Evolutionary conservation across 2,329 filamentous ascomycete species (phyloP).

Genomic region (Tolypocladium album): DNA sequence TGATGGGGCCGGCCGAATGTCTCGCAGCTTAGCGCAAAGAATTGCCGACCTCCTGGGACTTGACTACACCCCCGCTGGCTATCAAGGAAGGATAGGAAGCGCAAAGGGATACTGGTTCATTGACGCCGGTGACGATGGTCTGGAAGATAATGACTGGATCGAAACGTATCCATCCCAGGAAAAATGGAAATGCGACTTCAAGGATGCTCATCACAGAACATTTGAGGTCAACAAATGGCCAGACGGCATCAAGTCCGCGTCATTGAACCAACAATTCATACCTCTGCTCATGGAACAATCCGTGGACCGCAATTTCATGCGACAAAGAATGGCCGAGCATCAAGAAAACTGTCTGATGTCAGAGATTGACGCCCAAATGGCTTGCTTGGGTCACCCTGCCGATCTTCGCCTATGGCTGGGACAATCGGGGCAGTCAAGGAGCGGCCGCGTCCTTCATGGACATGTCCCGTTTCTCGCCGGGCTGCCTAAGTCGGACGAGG

Average conservation of each 20-base stretch:
- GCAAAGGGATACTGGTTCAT: slow-evolving; percentile 70
- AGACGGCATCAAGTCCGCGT: slow-evolving; percentile 28
- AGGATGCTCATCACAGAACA: slow-evolving; percentile 41
- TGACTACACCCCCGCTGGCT: slow-evolving; percentile 45
- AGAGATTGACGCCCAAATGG: slow-evolving; percentile 41
- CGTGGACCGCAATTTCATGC: slow-evolving; percentile 31
- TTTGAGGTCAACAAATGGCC: slow-evolving; percentile 49
- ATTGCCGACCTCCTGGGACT: slow-evolving; percentile 42
- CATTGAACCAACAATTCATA: slow-evolving; percentile 58
- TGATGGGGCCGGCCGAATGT: slow-evolving; percentile 57
- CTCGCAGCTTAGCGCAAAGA: slow-evolving; percentile 41
- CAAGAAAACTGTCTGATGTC: slow-evolving; percentile 37
- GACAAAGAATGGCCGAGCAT: slow-evolving; percentile 33
- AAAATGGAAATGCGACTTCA: slow-evolving; percentile 50
- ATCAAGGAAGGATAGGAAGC: slow-evolving; percentile 60
- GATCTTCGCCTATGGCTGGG: slow-evolving; percentile 44
- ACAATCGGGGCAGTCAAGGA: slow-evolving; percentile 21
- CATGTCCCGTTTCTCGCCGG: slow-evolving; percentile 35
- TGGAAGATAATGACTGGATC: slow-evolving; percentile 47
- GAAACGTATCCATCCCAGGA: slow-evolving; percentile 54
- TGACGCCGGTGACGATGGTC: slow-evolving; percentile 33
- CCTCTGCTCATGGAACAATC: slow-evolving; percentile 55
- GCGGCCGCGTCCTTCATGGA: slow-evolving; percentile 26
- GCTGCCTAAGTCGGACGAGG: slow-evolving; percentile 36
- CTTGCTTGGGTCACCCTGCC: slow-evolving; percentile 36